Percentiles rank a stretch among this genome's conserved stretches.
These are phyloP conservation scores for Aspergillus bertholletiae DNA, from an alignment of 495 filamentous ascomycete genomes.

Conservation along the genomic window DNA sequence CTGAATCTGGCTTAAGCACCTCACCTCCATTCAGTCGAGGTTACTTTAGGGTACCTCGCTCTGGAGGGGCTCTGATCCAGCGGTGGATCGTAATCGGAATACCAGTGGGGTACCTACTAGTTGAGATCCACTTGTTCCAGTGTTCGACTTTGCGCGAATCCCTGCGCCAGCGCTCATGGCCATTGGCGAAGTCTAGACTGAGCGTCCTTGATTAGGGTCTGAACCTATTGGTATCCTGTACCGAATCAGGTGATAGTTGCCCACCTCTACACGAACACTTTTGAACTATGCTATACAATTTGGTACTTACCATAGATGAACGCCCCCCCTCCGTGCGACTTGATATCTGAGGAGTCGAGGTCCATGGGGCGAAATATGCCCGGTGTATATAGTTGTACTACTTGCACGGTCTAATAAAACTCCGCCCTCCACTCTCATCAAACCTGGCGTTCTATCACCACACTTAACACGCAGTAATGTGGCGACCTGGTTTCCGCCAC, in stretches of 20 bases:
- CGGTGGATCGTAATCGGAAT: not conserved
- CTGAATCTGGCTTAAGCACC: not conserved
- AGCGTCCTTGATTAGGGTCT: not conserved
- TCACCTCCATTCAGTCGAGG: not conserved
- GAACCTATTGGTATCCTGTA: not conserved
- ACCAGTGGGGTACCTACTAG: not conserved
- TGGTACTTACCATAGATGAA: not conserved
- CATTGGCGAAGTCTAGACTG: not conserved
- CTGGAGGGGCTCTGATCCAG: not conserved
- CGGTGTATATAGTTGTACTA: not conserved
- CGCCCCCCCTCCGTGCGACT: not conserved
- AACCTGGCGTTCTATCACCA: not conserved
- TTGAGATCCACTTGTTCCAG: not conserved
- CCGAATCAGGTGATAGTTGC: not conserved
- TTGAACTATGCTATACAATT: not conserved
- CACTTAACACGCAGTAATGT: not conserved
- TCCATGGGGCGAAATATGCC: not conserved
- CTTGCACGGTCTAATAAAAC: not conserved
- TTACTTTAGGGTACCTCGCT: not conserved
- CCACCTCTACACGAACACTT: not conserved
- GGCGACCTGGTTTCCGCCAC: not conserved
- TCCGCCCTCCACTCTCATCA: not conserved
- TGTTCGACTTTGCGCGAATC: not conserved
- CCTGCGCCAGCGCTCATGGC: not conserved
- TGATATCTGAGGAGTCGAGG: not conserved